A percentile compares a stretch with the other conserved stretches of the same genome.
These are phyloP conservation scores for Linanthus parryae DNA, from an alignment of 148 eudicot species.

Conservation along the genomic window DNA sequence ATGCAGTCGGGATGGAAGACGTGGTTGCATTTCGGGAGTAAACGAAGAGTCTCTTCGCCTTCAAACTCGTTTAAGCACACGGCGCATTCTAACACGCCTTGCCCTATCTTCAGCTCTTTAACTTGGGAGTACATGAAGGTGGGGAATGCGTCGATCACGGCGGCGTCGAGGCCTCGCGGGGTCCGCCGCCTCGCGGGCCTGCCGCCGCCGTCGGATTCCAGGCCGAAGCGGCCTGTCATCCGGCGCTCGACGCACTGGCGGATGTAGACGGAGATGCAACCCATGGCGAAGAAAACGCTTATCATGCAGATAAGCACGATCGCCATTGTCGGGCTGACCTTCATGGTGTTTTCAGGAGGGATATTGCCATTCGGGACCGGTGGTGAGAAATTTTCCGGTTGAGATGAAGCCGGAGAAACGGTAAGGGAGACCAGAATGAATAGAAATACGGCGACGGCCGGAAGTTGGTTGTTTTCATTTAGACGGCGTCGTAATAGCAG, in stretches of 20 bases:
- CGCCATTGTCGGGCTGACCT: slow-evolving; percentile 24
- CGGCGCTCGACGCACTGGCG: slow-evolving; percentile 27
- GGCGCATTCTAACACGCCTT: slow-evolving; percentile 36
- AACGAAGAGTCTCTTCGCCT: slow-evolving; percentile 26
- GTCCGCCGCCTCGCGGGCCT: neutral
- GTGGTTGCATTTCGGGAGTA: slow-evolving; percentile 43
- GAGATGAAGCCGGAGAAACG: too few species aligned
- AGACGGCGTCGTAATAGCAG: too few species aligned
- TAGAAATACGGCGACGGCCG: too few species aligned
- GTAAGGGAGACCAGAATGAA: too few species aligned
- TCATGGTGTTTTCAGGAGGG: too few species aligned
- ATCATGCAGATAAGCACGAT: slow-evolving; percentile 29
- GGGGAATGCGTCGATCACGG: slow-evolving; percentile 29
- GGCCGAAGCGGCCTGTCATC: neutral
- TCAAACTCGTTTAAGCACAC: slow-evolving; percentile 47
- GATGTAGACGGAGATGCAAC: slow-evolving; percentile 26
- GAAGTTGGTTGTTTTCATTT: too few species aligned
- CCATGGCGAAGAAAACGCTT: slow-evolving; percentile 23
- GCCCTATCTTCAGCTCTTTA: slow-evolving; percentile 28
- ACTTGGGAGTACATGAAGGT: slow-evolving; percentile 37
- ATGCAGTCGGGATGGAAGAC: slow-evolving; percentile 49
- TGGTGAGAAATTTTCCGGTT: too few species aligned
- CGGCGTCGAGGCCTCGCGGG: slow-evolving; percentile 26
- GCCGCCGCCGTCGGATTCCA: neutral
- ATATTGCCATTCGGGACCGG: too few species aligned